Conservation (phyloP, 305 asterid species). For the Vinca major region DNA sequence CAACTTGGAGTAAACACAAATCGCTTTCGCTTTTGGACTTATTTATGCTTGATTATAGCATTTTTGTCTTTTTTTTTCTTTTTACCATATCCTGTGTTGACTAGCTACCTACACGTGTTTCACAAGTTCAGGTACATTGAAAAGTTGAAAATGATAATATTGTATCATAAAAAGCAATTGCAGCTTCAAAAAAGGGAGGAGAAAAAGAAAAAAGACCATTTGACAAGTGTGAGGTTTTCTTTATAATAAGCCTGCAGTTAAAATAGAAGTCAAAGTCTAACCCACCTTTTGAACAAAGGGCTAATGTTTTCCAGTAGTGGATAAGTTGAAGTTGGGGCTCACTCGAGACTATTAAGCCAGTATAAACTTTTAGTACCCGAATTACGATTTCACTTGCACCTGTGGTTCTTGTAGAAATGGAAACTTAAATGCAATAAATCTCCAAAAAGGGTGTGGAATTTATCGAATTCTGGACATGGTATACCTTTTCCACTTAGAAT, state of each 20-base stretch:
- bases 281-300: neutral
- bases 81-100: neutral
- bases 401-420: neutral
- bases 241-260: neutral
- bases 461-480: neutral
- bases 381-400: neutral
- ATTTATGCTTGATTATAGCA: neutral
- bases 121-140: neutral
- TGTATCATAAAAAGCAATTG: neutral
- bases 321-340: neutral
- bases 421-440: neutral
- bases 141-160: neutral
- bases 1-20: neutral
- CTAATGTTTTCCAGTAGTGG: neutral
- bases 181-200: neutral
- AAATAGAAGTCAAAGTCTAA: neutral
- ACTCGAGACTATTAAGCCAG: neutral
- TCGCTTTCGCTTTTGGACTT: neutral
- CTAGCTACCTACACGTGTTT: neutral
- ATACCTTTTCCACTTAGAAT: neutral
- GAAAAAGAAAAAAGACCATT: too few relatives aligned
- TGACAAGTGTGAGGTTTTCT: too few relatives aligned
- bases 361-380: neutral
- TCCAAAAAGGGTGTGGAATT: neutral
- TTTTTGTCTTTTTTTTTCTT: neutral